Evolutionary conservation across 2,329 filamentous ascomycete species (phyloP).

Genomic region (Penicillium sp.): DNA sequence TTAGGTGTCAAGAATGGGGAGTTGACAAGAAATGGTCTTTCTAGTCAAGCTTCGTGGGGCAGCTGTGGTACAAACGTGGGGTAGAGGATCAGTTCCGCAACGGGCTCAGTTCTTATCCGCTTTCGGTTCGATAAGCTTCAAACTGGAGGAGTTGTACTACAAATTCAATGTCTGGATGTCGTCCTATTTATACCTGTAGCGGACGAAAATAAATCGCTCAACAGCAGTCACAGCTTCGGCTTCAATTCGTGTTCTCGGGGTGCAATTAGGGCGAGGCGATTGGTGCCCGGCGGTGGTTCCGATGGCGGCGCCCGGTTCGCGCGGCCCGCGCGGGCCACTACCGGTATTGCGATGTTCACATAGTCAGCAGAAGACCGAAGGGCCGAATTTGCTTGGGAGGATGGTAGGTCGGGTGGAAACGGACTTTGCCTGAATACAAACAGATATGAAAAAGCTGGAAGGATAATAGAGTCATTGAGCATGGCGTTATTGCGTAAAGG

Average conservation of each 20-base stretch:
- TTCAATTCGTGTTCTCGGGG: background rate
- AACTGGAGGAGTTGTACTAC: background rate
- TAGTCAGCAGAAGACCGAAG: slow-evolving; percentile 21
- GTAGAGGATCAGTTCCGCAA: slow-evolving; percentile 8
- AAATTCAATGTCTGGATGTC: background rate
- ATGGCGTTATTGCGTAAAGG: background rate
- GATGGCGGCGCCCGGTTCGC: too few relatives aligned
- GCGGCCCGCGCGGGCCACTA: too few relatives aligned
- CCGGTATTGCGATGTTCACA: slow-evolving; percentile 6
- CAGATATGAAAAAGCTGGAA: background rate
- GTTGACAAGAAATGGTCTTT: background rate
- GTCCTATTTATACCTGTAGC: background rate
- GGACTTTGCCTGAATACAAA: background rate
- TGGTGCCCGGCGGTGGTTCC: too few relatives aligned
- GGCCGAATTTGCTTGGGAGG: slow-evolving; percentile 12
- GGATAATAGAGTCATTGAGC: background rate
- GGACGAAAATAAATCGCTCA: background rate
- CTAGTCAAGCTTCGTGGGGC: slow-evolving; percentile 18
- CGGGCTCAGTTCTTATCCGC: slow-evolving; percentile 18
- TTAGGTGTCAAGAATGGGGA: background rate
- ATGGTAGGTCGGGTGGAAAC: background rate
- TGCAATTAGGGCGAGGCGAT: slow-evolving; percentile 3
- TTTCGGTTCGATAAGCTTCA: background rate
- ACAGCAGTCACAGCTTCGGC: background rate
- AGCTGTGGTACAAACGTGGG: slow-evolving; percentile 18